Evolutionary conservation across 2,329 filamentous ascomycete genomes (phyloP), one percentile per base, ranked within the genome.

Genomic region (Coniochaeta sp.): DNA sequence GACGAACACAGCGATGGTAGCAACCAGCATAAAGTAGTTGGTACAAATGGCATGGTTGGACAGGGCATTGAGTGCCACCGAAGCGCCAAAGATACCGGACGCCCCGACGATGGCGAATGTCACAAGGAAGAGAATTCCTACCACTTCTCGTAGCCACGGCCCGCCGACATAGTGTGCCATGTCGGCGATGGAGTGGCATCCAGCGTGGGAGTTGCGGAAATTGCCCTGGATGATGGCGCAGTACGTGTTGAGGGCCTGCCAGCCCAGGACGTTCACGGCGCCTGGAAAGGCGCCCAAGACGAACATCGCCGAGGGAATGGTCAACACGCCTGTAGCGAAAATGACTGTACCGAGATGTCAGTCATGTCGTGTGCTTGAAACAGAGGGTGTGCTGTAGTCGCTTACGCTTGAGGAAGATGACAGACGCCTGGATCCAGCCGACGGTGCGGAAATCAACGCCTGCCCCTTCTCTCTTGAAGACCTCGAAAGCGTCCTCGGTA

Each of bases 81-180:
- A 83, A 1, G 85, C 77, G 14, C 82, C 82, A 38, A 87, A 75
- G 62, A 88, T 84, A 6, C 84, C 83, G 0, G 80, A 81, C 1
- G 79, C 83, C 9, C 78, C 76, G 38, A 80, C 79, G 16, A 87
- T 79, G 44, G 85, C 76, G 61, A 83, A 86, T 4, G 81, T 81
- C 7, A 85, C 70, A 17, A 86, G 76, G 69, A 86, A 87, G 1
- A 87, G 68, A 0, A 78, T 66, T 0, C 84, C 84, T 11, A 77
- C 75, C 0, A 86, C 50, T 67, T 87, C 83, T 58, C 77, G 79
- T 12, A 81, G 65, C 63, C 80, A 71, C 1, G 68, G 65, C 0
- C 83, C 84, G 1, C 84, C 82, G 0, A 87, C 77, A 0, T 82
- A 73, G 24, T 79, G 69, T 1, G 81, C 82, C 83, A 87, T 87